These are phyloP conservation scores for Solanum clarkiae DNA, from an alignment of 257 asterid species.

Conservation along the genomic window DNA sequence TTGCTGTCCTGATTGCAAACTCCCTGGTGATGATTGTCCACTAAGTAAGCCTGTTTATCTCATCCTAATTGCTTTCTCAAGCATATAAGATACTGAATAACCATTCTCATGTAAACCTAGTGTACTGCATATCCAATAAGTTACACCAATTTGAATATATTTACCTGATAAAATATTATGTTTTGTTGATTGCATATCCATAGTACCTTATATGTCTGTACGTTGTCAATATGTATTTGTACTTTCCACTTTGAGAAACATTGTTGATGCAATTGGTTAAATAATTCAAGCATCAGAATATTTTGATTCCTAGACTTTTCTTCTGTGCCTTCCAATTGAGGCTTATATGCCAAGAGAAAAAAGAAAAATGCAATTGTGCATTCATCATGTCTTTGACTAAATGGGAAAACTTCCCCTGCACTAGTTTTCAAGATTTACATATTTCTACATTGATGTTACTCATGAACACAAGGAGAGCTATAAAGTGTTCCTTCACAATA, in stretches of 20 bases:
- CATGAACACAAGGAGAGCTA: neutral
- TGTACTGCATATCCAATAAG: neutral
- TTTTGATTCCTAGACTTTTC: neutral
- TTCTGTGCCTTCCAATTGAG: neutral
- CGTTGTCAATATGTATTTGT: neutral
- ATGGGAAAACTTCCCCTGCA: neutral
- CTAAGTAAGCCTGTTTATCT: constrained; percentile 34
- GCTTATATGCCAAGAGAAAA: neutral
- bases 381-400: neutral
- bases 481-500: neutral
- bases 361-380: neutral
- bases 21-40: constrained; percentile 92
- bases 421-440: neutral
- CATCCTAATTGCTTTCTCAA: neutral
- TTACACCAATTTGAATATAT: neutral
- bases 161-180: neutral
- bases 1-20: constrained; percentile 84
- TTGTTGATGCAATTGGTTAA: neutral
- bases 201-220: neutral
- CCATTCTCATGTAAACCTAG: neutral
- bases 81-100: neutral
- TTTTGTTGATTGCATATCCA: neutral
- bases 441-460: neutral
- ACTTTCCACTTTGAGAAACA: neutral
- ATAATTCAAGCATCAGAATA: neutral